Evolutionary conservation across 2,329 filamentous ascomycete genomes (phyloP), one percentile per base, ranked within the genome.

Genomic region (Aspergillus novoparasiticus): DNA sequence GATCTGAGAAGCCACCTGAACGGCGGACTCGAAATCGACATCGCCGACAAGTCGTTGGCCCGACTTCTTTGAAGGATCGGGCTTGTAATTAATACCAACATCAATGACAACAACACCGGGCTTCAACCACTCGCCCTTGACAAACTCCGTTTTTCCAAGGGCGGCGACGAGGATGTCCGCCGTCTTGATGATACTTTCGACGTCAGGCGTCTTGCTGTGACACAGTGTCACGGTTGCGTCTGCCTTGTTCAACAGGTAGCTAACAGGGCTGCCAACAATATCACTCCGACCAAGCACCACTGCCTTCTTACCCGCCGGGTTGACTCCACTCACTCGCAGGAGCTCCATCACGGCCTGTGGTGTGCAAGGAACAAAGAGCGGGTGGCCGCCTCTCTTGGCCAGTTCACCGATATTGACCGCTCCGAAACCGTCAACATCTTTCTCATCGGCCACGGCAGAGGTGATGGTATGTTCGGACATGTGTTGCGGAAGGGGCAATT

Each of bases 371-470:
- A 91, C 87, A 81, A 99, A 99, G 66, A 92, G 85, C 54, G 95
- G 95, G 69, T 87, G 87, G 51, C 95, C 95, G 57, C 95, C 94
- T 72, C 93, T 89, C 86, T 99, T 99, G 72, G 95, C 94, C 71
- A 99, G 86, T 82, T 98, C 94, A 68, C 95, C 95, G 76, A 99
- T 97, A 82, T 97, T 99, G 74, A 86, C 86, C 61, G 93, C 90
- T 61, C 95, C 94, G 75, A 99, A 99, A 58, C 95, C 95, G 80
- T 99, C 95, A 58, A 99, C 95, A 83, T 99, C 95, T 82, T 99
- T 99, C 80, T 95, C 91, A 72, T 94, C 91, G 50, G 91, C 86
- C 21, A 99, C 95, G 23, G 93, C 90, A 56, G 93, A 96, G 36
- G 95, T 99, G 74, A 99, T 84, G 48, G 86, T 83, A 77, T 97